Conservation (phyloP, 169 alveolate genomes). For the Cyclospora cayetanensis region DNA sequence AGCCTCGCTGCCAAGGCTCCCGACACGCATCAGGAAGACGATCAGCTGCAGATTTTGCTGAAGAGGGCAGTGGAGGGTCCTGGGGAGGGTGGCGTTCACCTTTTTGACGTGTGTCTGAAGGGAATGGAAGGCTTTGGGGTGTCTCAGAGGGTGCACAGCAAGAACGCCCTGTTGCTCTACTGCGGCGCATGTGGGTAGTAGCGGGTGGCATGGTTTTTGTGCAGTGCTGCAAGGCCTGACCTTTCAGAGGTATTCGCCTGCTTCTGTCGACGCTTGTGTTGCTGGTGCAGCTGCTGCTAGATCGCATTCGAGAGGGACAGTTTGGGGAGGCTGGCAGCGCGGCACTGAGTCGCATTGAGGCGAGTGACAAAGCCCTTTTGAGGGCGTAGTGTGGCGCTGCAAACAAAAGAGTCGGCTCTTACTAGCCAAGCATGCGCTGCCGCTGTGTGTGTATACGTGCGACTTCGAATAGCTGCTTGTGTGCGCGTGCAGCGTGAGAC, state of each 20-base stretch:
- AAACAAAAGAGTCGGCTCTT: neutral
- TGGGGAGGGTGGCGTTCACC: conserved; percentile 15
- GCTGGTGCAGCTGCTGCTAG: conserved; percentile 26
- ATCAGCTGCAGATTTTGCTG: neutral
- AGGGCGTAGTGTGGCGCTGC: neutral
- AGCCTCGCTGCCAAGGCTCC: neutral
- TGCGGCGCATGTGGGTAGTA: no score
- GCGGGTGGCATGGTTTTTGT: no score
- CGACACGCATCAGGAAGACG: no score
- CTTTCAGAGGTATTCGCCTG: no score
- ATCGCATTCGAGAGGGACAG: neutral
- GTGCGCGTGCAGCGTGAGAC: conserved; percentile 8
- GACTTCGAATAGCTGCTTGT: neutral
- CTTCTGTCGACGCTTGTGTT: neutral
- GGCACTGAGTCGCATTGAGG: neutral
- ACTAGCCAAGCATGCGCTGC: no score
- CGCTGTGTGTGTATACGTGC: neutral
- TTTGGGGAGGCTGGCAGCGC: neutral
- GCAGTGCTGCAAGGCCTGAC: neutral
- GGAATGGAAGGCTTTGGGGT: no score
- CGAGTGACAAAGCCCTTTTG: neutral
- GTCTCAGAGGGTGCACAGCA: no score
- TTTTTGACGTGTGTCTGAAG: no score
- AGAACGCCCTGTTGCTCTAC: no score
- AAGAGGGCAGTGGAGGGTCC: conserved; percentile 30